Percentiles rank a stretch among this genome's conserved stretches.
These are phyloP conservation scores for Irpex sp. DNA, from an alignment of 1,284 basidiomycete species.

Conservation along the genomic window DNA sequence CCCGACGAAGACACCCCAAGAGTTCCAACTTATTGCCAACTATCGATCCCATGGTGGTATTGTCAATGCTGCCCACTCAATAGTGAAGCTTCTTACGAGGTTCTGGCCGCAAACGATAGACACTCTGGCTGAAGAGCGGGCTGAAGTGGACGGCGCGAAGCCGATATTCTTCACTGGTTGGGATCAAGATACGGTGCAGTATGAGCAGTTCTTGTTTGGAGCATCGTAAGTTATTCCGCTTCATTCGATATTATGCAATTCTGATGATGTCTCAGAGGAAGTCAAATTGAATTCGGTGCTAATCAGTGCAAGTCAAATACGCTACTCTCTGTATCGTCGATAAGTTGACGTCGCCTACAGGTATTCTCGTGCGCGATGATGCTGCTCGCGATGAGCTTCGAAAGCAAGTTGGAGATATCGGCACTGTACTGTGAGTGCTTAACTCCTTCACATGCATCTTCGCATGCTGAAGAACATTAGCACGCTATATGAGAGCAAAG, in stretches of 20 bases:
- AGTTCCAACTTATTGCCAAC: slow-evolving; percentile 73
- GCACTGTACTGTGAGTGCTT: too few species aligned
- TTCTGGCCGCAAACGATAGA: slow-evolving; percentile 81
- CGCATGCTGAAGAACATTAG: too few species aligned
- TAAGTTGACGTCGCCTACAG: too few species aligned
- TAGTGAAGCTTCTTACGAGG: slow-evolving; percentile 66
- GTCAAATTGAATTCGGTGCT: slow-evolving; percentile 71
- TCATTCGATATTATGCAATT: too few species aligned
- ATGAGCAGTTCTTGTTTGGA: slow-evolving; percentile 67
- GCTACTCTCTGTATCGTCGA: slow-evolving; percentile 36
- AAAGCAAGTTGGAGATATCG: slow-evolving; percentile 66
- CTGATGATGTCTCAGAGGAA: slow-evolving; percentile 35
- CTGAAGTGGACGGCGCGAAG: slow-evolving; percentile 65
- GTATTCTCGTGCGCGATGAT: slow-evolving; percentile 77
- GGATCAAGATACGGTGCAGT: slow-evolving; percentile 59
- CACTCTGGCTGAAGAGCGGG: slow-evolving; percentile 59
- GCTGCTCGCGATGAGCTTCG: slow-evolving; percentile 56
- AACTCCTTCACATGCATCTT: too few species aligned
- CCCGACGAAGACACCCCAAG: too few species aligned
- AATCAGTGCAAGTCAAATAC: too few species aligned
- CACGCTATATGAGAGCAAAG: slow-evolving; percentile 81
- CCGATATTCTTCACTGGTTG: slow-evolving; percentile 69
- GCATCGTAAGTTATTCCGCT: slow-evolving; percentile 42
- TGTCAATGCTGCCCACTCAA: slow-evolving; percentile 68
- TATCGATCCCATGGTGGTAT: slow-evolving; percentile 78